Evolutionary conservation across 2,329 filamentous ascomycete genomes (phyloP), one percentile per base, ranked within the genome.

Genomic region (Neofusicoccum umdonicola): DNA sequence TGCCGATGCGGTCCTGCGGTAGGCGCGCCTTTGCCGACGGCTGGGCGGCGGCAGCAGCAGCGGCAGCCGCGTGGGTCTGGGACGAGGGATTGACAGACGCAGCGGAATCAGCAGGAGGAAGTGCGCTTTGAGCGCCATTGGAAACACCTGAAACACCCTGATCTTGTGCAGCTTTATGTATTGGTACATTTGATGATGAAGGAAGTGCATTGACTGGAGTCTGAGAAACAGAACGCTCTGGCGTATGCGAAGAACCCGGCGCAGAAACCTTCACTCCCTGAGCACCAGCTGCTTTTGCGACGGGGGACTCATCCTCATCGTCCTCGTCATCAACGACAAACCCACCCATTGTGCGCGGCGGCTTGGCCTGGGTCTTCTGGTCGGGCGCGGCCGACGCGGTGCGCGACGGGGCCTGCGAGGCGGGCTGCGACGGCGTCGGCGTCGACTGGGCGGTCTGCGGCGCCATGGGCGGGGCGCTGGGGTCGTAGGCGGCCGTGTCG

Each of bases 1-100:
- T 86, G 65, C 90, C 88, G 71, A 94, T 84, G 68, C 86, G 86
- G 78, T 96, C 90, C 79, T 89, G 86, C 64, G 90, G 87, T 68
- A 90, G 80, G 67, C 88, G 85, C 69, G 84, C 81, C 73, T 79
- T 79, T 63, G 78, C 66, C 70, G 73, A 68, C 69, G 74, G 71
- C 70, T 76, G 74, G 73, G 72, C 27, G 27, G 27, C 27, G 6
- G 6, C 27, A 7, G 27, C 27, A 31, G 27, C 27, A 31, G 27
- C 27, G 6, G 27, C 73, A 74, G 71, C 68, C 67, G 74, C 74
- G 71, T 71, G 73, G 63, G 54, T 52, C 64, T 58, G 56, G 47
- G 42, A 35, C 63, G 31, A 41, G 35, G 56, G 63, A 62, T 65
- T 68, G 64, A 69, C 66, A 68, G 68, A 64, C 68, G 73, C 72